A percentile compares a stretch with the other conserved stretches of the same genome.
phyloP scores from a whole-genome alignment of 2,329 filamentous ascomycete genomes.

The Fusarium paranaense region DNA sequence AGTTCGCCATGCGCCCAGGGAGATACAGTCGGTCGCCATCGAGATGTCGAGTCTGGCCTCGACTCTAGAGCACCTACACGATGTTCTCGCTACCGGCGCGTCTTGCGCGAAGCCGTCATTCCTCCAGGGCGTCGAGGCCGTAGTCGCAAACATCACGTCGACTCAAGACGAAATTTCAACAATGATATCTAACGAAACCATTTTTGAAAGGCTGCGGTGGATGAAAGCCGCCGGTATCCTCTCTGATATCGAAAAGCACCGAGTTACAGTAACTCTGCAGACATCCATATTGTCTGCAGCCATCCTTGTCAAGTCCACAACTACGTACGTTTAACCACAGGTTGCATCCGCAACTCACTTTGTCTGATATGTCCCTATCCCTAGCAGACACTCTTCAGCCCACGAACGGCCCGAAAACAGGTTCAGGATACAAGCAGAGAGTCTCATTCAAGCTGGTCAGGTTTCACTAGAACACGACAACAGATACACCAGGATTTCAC shows the following conservation, averaged over 20 bases:
- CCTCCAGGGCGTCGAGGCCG: not conserved
- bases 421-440: constrained; percentile 28
- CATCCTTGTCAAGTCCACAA: constrained; percentile 12
- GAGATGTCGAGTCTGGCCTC: constrained; percentile 17
- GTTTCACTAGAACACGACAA: constrained; percentile 19
- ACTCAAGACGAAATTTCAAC: constrained; percentile 12
- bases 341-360: not conserved
- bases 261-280: constrained; percentile 20
- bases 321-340: not conserved
- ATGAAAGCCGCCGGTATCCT: constrained; percentile 7
- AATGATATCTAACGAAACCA: not conserved
- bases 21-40: constrained; percentile 8
- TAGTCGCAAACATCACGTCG: constrained; percentile 7
- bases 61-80: constrained; percentile 15
- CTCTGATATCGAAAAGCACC: constrained; percentile 31
- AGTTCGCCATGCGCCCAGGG: constrained; percentile 4
- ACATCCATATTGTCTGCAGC: constrained; percentile 22
- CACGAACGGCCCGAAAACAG: constrained; percentile 1
- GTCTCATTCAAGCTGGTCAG: constrained; percentile 26
- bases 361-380: not conserved
- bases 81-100: constrained; percentile 5
- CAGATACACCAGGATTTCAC: not conserved
- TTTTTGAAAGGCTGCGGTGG: constrained; percentile 8
- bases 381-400: not conserved
- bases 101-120: not conserved